Evolutionary conservation across 768 basidiomycete species (phyloP).

Genomic region (Mycena polygramma): DNA sequence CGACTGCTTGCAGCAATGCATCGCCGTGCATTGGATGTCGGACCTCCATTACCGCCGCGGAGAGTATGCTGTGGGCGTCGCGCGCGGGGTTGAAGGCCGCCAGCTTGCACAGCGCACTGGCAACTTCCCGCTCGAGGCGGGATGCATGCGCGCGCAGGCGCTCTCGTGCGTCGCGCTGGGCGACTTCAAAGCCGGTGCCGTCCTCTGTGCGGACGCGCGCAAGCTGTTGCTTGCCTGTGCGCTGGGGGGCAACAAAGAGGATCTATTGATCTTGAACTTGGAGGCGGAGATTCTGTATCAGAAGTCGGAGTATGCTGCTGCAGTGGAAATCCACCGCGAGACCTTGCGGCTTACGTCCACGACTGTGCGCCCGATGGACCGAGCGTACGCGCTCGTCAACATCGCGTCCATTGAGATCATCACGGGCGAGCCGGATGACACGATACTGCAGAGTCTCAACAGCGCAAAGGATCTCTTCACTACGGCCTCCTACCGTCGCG

Average conservation of each 20-base stretch:
- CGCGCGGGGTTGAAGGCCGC: background rate
- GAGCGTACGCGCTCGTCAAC: background rate
- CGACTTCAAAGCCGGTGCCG: background rate
- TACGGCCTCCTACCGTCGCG: background rate
- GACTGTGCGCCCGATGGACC: background rate
- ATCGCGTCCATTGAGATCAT: background rate
- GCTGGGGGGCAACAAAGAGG: background rate
- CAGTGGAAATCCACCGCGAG: background rate
- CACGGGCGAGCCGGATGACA: background rate
- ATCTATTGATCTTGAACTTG: background rate
- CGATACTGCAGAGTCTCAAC: background rate
- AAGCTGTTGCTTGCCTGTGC: background rate
- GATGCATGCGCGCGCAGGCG: background rate
- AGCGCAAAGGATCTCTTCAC: background rate
- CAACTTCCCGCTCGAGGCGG: background rate
- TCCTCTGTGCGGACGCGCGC: background rate
- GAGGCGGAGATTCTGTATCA: background rate
- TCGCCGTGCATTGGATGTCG: background rate
- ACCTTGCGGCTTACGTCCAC: background rate
- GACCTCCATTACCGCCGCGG: background rate
- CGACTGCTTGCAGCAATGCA: background rate
- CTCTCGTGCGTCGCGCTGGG: background rate
- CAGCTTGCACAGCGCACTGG: background rate
- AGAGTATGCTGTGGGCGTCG: background rate
- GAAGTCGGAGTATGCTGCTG: background rate